Base-by-base conservation (phyloP, 1,139 yeast genomes). In the Sugiyamaella japonica region DNA sequence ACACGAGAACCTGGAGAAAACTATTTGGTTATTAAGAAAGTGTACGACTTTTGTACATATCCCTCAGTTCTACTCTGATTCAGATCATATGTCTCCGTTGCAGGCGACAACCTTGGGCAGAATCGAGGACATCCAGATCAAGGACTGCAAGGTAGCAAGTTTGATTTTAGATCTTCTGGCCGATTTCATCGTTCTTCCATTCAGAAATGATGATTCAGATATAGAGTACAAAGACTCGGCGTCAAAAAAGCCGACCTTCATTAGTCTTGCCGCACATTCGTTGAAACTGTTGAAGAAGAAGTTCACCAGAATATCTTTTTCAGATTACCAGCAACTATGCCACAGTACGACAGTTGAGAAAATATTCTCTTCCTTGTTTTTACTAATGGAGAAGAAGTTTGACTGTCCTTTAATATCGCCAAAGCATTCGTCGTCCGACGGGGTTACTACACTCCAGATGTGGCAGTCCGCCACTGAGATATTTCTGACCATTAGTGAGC, bases 201-300 rank as follows among this genome's bases (percentile, higher is more conserved):
- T 72, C 16, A 28, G 32, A 13, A 68, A 69, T 59, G 73, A 64
- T 42, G 73, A 73, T 53, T 61, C 72, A 3, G 66, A 63, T 25
- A n/a, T 29, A 5, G n/a, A 32, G 15, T 29, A 34, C n/a, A 42
- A 48, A 12, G 55, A 48, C 23, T 17, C 42, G 8, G 37, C 73
- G 9, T 40, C 56, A 9, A 82, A 81, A 56, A 74, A 81, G 29
- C 93, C 96, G 1, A 79, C 89, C 0, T 89, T 85, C 65, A 77
- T 83, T 38, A 83, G 89, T 0, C 71, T 86, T 2, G 80, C 93
- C 60, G 77, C 77, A 53, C 65, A 70, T 29, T 76, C 88, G 0
- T 72, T 84, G 53, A 70, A 69, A 10, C 61, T 79, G 7, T 63
- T 88, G 28, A 63, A 66, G 3, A 60, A 60, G 0, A 75, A 76